Conservation (phyloP, 2,329 filamentous ascomycete genomes). For the Colletotrichum incanum region DNA sequence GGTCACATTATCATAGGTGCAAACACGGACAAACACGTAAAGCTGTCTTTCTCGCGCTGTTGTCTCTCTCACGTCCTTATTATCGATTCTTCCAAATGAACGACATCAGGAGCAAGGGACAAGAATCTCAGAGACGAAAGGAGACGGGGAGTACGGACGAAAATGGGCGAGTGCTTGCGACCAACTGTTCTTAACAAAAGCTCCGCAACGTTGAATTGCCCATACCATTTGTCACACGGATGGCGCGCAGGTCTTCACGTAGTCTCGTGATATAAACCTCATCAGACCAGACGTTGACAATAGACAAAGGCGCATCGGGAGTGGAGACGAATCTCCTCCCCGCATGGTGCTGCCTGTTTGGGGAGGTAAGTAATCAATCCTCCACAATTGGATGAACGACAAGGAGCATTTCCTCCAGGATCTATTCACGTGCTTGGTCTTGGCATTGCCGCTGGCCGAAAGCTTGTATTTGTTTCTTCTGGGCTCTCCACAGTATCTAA, state of each 20-base stretch:
- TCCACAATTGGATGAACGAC: constrained; percentile 3
- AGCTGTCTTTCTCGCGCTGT: too few relatives aligned
- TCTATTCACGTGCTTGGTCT: constrained; percentile 30
- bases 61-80: too few relatives aligned
- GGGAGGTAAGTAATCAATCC: constrained; percentile 16
- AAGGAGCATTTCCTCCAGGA: constrained; percentile 6
- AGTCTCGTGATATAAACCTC: constrained; percentile 8
- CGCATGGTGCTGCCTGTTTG: background rate
- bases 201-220: too few relatives aligned
- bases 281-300: background rate
- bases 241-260: background rate
- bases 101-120: too few relatives aligned
- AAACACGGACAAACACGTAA: too few relatives aligned
- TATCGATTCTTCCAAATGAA: too few relatives aligned
- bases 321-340: constrained; percentile 14
- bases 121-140: too few relatives aligned
- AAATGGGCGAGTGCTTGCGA: background rate
- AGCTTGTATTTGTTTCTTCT: constrained; percentile 17
- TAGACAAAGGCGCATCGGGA: background rate
- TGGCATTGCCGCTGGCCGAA: constrained; percentile 33
- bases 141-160: too few relatives aligned
- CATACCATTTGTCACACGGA: background rate
- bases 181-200: background rate
- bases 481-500: background rate
- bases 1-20: too few relatives aligned